phyloP scores from a whole-genome alignment of 805 yeast species.

The Candida broadrunensis region DNA sequence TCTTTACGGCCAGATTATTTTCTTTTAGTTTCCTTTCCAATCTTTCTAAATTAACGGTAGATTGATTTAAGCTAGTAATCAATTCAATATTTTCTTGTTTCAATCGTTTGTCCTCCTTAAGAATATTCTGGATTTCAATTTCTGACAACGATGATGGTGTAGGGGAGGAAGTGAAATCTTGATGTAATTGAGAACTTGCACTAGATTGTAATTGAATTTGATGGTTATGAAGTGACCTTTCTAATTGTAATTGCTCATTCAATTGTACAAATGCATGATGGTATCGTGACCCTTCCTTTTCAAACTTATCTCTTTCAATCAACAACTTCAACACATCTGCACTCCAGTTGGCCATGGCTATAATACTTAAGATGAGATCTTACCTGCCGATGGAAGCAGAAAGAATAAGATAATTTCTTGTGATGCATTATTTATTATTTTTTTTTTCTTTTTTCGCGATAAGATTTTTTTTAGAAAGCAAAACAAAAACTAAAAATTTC shows the following conservation, averaged over 20 bases:
- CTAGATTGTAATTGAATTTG: not conserved
- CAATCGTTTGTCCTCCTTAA: slow-evolving; percentile 16
- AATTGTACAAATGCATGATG: slow-evolving; percentile 33
- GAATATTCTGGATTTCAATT: not conserved
- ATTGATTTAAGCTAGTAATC: slow-evolving; percentile 19
- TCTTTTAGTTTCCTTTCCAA: slow-evolving; percentile 13
- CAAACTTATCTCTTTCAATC: slow-evolving; percentile 27
- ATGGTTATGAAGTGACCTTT: not conserved
- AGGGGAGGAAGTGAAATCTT: not conserved
- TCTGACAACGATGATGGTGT: not conserved
- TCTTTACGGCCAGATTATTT: slow-evolving; percentile 8
- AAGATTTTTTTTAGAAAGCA: too few relatives aligned
- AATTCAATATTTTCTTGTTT: slow-evolving; percentile 19
- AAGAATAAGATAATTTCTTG: too few relatives aligned
- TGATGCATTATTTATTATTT: too few relatives aligned
- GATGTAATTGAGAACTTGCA: not conserved
- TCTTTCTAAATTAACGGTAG: slow-evolving; percentile 23
- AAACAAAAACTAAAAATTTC: too few relatives aligned
- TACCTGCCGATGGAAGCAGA: too few relatives aligned
- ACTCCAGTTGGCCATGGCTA: slow-evolving; percentile 16
- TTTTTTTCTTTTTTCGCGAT: too few relatives aligned
- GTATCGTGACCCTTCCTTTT: slow-evolving; percentile 27
- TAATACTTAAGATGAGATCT: too few relatives aligned
- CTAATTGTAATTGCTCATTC: slow-evolving; percentile 11
- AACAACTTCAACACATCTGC: slow-evolving; percentile 23